Percentiles rank a stretch among this genome's conserved stretches.
phyloP scores from a whole-genome alignment of 208 protist genomes.

The Herpetomonas samuelpessoai region DNA sequence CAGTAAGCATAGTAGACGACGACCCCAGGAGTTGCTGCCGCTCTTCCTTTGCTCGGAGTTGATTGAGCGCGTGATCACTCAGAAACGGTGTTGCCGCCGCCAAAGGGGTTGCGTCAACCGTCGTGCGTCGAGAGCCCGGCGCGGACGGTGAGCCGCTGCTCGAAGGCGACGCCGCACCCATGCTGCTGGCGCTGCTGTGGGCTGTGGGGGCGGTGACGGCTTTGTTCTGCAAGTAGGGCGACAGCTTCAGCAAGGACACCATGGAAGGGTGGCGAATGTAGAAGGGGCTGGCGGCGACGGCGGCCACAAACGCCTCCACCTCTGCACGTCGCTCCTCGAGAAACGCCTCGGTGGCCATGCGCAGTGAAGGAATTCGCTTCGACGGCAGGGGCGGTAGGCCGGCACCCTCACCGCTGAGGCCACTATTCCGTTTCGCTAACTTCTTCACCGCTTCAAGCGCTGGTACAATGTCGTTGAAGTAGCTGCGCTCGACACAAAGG shows the following conservation, averaged over 20 bases:
- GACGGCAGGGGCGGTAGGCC: conserved; percentile 27
- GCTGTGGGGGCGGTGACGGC: neutral
- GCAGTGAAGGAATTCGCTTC: conserved; percentile 36
- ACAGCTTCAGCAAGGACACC: conserved; percentile 31
- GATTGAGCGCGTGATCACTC: neutral
- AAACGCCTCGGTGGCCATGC: conserved; percentile 53
- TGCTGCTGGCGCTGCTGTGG: neutral
- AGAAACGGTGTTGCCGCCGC: neutral
- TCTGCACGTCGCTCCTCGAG: conserved; percentile 46
- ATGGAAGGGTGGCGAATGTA: conserved; percentile 46
- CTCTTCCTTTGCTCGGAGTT: neutral
- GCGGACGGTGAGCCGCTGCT: neutral
- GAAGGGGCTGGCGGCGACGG: conserved; percentile 32
- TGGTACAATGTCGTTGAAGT: conserved; percentile 41
- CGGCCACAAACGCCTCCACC: conserved; percentile 32
- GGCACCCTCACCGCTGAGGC: conserved; percentile 1
- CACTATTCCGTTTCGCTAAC: neutral
- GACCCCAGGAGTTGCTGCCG: neutral
- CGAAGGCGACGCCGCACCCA: neutral
- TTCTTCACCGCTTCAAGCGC: conserved; percentile 30
- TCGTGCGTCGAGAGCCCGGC: neutral
- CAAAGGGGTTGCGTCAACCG: neutral
- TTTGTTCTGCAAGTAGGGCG: conserved; percentile 12
- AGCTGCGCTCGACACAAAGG: conserved; percentile 12
- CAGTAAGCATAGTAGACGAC: no score